Evolutionary conservation across 2,329 filamentous ascomycete species (phyloP).

Genomic region (Pestalotiopsis sp.): DNA sequence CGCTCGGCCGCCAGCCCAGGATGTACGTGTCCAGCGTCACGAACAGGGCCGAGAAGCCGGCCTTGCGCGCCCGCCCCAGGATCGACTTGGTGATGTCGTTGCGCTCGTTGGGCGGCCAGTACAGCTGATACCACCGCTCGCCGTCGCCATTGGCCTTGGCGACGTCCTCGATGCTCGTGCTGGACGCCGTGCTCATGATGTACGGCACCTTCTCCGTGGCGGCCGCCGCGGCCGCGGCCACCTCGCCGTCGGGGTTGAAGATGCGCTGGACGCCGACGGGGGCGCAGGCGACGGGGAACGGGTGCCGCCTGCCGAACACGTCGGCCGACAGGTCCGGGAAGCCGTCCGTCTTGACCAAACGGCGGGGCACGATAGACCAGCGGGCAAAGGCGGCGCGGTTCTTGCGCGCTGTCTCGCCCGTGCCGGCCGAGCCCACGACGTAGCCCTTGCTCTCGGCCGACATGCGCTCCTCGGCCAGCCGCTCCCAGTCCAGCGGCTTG

Average conservation of each 20-base stretch:
- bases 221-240: conserved; percentile 22
- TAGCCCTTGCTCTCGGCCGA: conserved; percentile 25
- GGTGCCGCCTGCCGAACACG: conserved; percentile 18
- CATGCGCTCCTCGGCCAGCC: conserved; percentile 23
- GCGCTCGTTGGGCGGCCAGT: conserved; percentile 24
- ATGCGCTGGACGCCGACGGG: conserved; percentile 28
- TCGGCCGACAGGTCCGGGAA: conserved; percentile 18
- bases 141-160: conserved; percentile 24
- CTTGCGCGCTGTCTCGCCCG: conserved; percentile 24
- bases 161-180: conserved; percentile 28
- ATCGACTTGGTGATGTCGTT: conserved; percentile 25
- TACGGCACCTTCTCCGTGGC: conserved; percentile 20
- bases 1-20: conserved; percentile 26
- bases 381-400: conserved; percentile 23
- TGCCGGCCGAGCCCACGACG: conserved; percentile 23
- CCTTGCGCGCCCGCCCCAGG: conserved; percentile 19
- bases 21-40: conserved; percentile 29
- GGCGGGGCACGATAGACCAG: conserved; percentile 25
- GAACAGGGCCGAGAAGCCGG: conserved; percentile 23
- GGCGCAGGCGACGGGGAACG: conserved; percentile 24
- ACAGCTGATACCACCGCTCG: conserved; percentile 27
- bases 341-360: conserved; percentile 18
- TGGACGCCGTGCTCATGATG: conserved; percentile 26
- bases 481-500: conserved; percentile 26
- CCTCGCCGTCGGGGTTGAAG: conserved; percentile 25